Conservation (phyloP, 768 basidiomycete species). For the Leccinum uliginosum region DNA sequence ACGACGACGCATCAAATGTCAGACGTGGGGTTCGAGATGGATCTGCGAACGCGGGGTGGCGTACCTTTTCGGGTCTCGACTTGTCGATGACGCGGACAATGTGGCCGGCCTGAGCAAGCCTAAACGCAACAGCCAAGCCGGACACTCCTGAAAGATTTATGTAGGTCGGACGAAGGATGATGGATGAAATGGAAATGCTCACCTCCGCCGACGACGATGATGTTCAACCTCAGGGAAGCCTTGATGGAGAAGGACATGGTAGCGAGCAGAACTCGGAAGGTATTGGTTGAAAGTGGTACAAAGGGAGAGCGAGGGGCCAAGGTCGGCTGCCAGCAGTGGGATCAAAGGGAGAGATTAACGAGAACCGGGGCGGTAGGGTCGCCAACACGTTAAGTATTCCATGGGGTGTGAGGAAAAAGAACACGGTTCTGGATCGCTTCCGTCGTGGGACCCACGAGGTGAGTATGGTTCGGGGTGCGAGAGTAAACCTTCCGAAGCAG, state of each 20-base stretch:
- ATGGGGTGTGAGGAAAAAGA: neutral
- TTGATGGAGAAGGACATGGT: slow-evolving; percentile 7
- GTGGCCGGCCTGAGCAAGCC: slow-evolving; percentile 53
- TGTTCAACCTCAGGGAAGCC: slow-evolving; percentile 10
- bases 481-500: neutral
- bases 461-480: neutral
- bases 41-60: neutral
- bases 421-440: slow-evolving; percentile 6
- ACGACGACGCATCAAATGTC: neutral
- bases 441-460: slow-evolving; percentile 1
- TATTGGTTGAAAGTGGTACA: neutral
- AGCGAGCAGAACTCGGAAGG: neutral
- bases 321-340: neutral
- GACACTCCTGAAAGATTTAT: slow-evolving; percentile 31
- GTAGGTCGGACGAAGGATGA: neutral
- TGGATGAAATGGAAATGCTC: neutral
- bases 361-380: neutral
- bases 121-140: slow-evolving; percentile 51
- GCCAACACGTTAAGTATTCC: neutral
- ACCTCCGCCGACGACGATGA: slow-evolving; percentile 20
- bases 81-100: slow-evolving; percentile 49
- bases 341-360: neutral
- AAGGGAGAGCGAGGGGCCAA: neutral
- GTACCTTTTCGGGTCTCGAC: slow-evolving; percentile 38
- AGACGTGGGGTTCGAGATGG: neutral